These are phyloP conservation scores for Stellera chamaejasme DNA, from an alignment of 345 rosid species.

Conservation along the genomic window DNA sequence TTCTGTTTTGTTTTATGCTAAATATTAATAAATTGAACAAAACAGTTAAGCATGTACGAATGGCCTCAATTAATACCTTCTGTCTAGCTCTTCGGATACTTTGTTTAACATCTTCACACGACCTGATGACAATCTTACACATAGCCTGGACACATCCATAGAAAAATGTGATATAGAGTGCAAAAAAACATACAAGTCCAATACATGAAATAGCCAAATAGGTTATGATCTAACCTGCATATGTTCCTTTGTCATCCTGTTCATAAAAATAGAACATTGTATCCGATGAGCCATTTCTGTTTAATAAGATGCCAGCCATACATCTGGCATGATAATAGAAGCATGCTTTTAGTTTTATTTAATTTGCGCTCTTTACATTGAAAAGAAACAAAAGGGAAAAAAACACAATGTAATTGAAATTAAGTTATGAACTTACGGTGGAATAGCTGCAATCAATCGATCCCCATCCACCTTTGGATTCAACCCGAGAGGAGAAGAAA, in stretches of 20 bases:
- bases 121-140: slow-evolving; percentile 80
- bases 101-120: slow-evolving; percentile 86
- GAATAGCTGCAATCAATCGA: slow-evolving; percentile 74
- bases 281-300: slow-evolving; percentile 6
- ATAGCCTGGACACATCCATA: slow-evolving; percentile 45
- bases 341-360: too few species aligned
- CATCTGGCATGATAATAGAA: too few species aligned
- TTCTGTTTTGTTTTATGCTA: too few species aligned
- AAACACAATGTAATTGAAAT: too few species aligned
- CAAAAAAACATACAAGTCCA: not conserved
- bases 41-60: not conserved
- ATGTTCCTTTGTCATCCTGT: slow-evolving; percentile 95
- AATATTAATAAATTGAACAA: not conserved
- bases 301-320: too few species aligned
- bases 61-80: slow-evolving; percentile 42
- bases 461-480: slow-evolving; percentile 80
- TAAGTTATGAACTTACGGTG: slow-evolving; percentile 42
- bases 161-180: slow-evolving; percentile 1
- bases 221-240: slow-evolving; percentile 41
- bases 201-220: slow-evolving; percentile 1
- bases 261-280: slow-evolving; percentile 9
- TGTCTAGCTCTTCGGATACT: slow-evolving; percentile 89
- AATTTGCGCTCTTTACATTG: too few species aligned
- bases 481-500: slow-evolving; percentile 82
- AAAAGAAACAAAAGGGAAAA: too few species aligned